Evolutionary conservation across 2,329 filamentous ascomycete species (phyloP).

Genomic region (Colletotrichum brevisporum): DNA sequence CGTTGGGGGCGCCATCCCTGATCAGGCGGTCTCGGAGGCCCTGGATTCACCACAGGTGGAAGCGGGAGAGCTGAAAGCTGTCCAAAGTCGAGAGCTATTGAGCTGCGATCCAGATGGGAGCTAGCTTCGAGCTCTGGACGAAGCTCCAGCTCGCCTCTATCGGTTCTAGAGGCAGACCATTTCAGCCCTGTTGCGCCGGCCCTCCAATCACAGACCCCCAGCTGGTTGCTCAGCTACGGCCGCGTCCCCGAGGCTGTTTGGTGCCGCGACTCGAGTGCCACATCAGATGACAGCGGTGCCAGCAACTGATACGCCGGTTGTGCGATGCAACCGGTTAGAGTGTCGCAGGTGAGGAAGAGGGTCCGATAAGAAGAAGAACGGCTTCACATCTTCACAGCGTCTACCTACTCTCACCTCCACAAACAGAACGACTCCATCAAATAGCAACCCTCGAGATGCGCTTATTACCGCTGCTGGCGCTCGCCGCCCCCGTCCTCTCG

Average conservation of each 20-base stretch:
- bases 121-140: background rate
- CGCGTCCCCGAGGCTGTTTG: constrained; percentile 14
- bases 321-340: constrained; percentile 28
- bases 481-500: constrained; percentile 14
- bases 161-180: background rate
- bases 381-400: background rate
- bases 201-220: constrained; percentile 31
- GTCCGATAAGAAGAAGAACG: constrained; percentile 36
- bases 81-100: background rate
- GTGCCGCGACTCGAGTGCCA: constrained; percentile 18
- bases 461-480: constrained; percentile 4
- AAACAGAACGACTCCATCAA: background rate
- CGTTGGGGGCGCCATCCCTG: too few relatives aligned
- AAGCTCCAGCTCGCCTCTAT: background rate
- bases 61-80: too few relatives aligned
- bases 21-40: too few relatives aligned
- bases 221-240: constrained; percentile 20
- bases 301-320: constrained; percentile 9
- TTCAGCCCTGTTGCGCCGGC: constrained; percentile 13
- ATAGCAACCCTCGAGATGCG: too few relatives aligned
- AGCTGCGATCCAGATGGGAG: constrained; percentile 14
- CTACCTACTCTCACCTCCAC: background rate
- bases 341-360: constrained; percentile 13
- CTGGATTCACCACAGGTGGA: too few relatives aligned
- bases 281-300: constrained; percentile 28